Conservation (phyloP, 1,284 basidiomycete species). For the Cronartium quercuum region DNA sequence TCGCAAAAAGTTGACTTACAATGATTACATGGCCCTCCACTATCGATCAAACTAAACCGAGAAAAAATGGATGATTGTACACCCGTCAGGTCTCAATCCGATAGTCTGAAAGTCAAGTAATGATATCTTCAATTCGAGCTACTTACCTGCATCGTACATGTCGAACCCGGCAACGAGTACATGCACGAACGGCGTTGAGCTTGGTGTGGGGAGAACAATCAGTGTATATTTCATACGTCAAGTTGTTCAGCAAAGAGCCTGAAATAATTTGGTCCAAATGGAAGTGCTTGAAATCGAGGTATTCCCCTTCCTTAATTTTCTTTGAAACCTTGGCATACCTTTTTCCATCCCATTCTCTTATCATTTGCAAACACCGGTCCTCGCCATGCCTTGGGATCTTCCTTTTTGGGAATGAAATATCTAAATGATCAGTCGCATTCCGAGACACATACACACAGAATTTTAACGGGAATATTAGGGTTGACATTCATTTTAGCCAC, state of each 20-base stretch:
- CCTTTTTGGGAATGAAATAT: not conserved
- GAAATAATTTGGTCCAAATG: too few relatives aligned
- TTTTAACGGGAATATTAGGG: too few relatives aligned
- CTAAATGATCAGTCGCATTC: too few relatives aligned
- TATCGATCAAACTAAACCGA: conserved; percentile 10
- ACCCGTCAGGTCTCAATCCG: not conserved
- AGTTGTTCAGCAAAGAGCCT: too few relatives aligned
- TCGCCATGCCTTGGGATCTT: not conserved
- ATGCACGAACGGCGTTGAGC: conserved; percentile 23
- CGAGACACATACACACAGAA: too few relatives aligned
- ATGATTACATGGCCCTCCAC: conserved; percentile 19
- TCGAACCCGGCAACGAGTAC: conserved; percentile 13
- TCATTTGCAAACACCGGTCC: not conserved
- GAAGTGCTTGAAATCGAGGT: too few relatives aligned
- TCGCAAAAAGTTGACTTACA: conserved; percentile 10
- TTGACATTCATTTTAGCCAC: too few relatives aligned
- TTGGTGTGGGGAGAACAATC: not conserved
- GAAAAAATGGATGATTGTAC: not conserved
- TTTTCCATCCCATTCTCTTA: not conserved
- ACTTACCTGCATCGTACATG: conserved; percentile 32
- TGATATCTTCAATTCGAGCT: not conserved
- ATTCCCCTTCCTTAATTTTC: not conserved
- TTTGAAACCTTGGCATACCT: not conserved
- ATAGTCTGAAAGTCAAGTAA: not conserved
- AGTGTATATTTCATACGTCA: not conserved